Evolutionary conservation across 1,284 basidiomycete genomes (phyloP).

Genomic region (Cutaneotrichosporon daszewskae): DNA sequence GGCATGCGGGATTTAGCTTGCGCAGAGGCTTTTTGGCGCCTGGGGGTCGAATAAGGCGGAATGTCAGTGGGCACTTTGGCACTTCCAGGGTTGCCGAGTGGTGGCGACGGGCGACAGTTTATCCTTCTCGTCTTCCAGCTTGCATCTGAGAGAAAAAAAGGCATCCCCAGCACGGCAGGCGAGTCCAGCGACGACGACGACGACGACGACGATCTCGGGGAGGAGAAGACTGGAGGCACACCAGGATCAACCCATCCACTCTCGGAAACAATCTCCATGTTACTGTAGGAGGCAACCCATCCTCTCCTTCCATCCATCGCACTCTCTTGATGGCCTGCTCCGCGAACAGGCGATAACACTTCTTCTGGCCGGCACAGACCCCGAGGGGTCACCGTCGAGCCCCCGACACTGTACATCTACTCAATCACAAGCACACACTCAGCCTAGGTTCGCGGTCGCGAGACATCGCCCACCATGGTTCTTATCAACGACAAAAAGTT

Average conservation of each 20-base stretch:
- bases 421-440: neutral
- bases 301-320: neutral
- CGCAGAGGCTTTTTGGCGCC: too few species aligned
- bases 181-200: neutral
- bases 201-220: too few species aligned
- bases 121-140: too few species aligned
- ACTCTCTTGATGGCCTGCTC: slow-evolving; percentile 13
- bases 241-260: neutral
- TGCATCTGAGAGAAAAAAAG: neutral
- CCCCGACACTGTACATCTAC: neutral
- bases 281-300: too few species aligned
- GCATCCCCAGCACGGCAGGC: neutral
- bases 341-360: slow-evolving; percentile 13
- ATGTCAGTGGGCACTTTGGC: too few species aligned
- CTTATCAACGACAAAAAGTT: slow-evolving; percentile 67
- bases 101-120: too few species aligned
- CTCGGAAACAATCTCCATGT: too few species aligned
- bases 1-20: too few species aligned
- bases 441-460: neutral
- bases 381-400: slow-evolving; percentile 20
- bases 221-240: neutral
- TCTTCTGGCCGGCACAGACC: slow-evolving; percentile 19
- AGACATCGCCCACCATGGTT: slow-evolving; percentile 50
- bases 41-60: too few species aligned
- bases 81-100: too few species aligned